These are phyloP conservation scores for Pelargonium nanum DNA, from an alignment of 345 rosid species.

Conservation along the genomic window DNA sequence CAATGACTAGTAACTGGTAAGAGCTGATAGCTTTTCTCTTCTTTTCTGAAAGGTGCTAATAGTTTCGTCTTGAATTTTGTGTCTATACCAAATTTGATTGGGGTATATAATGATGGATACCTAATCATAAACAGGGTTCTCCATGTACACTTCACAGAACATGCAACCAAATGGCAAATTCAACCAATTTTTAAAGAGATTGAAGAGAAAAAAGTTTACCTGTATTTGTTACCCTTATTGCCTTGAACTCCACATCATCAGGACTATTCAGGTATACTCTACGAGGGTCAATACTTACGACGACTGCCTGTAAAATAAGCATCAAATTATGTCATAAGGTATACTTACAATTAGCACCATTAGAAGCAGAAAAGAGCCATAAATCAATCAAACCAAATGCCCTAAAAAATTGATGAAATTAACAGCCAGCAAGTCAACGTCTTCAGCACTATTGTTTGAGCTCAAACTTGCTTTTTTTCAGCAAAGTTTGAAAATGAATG, in stretches of 20 bases:
- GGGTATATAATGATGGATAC: too few relatives aligned
- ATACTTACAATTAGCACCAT: neutral
- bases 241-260: constrained; percentile 60
- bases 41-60: too few relatives aligned
- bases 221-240: constrained; percentile 46
- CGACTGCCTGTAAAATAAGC: constrained; percentile 69
- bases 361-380: too few relatives aligned
- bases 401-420: too few relatives aligned
- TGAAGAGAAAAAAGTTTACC: constrained; percentile 30
- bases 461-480: neutral
- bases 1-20: neutral
- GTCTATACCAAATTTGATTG: too few relatives aligned
- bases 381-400: too few relatives aligned
- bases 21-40: neutral
- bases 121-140: neutral
- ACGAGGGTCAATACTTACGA: constrained; percentile 94
- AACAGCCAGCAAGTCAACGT: neutral
- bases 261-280: constrained; percentile 66
- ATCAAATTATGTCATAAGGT: constrained; percentile 3
- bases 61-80: too few relatives aligned
- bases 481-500: neutral
- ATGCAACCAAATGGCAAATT: constrained; percentile 5
- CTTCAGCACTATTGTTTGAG: neutral
- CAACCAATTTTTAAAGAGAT: neutral
- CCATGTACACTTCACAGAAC: neutral